Evolutionary conservation across 2,329 filamentous ascomycete genomes (phyloP).

Genomic region (Aspergillus spinulosporus): DNA sequence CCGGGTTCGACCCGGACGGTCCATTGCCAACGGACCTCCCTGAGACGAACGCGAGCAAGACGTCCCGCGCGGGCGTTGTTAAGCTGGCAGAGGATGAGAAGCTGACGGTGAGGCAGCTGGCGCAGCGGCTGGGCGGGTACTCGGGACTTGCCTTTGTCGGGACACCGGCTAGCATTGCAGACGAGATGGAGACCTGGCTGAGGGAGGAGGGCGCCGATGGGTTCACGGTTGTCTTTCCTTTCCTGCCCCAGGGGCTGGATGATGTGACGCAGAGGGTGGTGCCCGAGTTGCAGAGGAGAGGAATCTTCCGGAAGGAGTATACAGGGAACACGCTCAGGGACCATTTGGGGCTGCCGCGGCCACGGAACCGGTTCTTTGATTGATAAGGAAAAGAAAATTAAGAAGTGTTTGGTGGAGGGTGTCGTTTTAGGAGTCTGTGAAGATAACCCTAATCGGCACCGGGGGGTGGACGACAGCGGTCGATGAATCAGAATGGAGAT

Average conservation of each 20-base stretch:
- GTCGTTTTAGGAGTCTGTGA: no score
- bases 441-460: background rate
- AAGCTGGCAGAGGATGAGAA: constrained; percentile 49
- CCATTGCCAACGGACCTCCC: constrained; percentile 53
- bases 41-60: constrained; percentile 58
- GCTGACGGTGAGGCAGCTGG: constrained; percentile 54
- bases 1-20: constrained; percentile 51
- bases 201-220: constrained; percentile 52
- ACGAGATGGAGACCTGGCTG: constrained; percentile 53
- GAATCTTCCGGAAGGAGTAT: constrained; percentile 55
- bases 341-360: constrained; percentile 55
- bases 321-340: constrained; percentile 55
- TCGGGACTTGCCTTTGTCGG: constrained; percentile 55
- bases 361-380: constrained; percentile 43
- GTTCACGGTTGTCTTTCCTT: constrained; percentile 54
- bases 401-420: no score
- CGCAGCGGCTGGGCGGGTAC: constrained; percentile 53
- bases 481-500: background rate
- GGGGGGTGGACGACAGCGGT: no score
- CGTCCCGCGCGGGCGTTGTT: constrained; percentile 46
- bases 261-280: constrained; percentile 51
- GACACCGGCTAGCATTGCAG: constrained; percentile 50
- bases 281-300: constrained; percentile 54
- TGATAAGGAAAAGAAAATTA: background rate
- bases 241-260: constrained; percentile 53